Percentiles rank a stretch among this genome's conserved stretches.
These are phyloP conservation scores for Venturiaceae sp. DNA, from an alignment of 2,329 filamentous ascomycete species.

Conservation along the genomic window DNA sequence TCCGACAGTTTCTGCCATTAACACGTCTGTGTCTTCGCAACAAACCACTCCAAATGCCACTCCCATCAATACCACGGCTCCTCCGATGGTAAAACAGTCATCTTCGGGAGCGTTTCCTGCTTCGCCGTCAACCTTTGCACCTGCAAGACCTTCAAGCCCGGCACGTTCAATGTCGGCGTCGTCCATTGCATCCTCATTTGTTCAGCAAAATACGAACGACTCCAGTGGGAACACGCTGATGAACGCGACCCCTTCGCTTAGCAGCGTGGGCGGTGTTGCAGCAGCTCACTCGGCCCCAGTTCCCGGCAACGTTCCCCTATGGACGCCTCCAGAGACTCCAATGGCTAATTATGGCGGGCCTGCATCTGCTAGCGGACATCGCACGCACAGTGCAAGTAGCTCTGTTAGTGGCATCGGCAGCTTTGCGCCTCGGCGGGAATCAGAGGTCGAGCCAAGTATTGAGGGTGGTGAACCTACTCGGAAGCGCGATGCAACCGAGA, in stretches of 20 bases:
- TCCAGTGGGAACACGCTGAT: conserved; percentile 47
- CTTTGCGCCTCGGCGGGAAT: conserved; percentile 10
- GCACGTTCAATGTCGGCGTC: conserved; percentile 79
- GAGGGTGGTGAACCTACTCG: conserved; percentile 14
- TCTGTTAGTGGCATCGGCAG: conserved; percentile 41
- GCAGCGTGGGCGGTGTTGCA: conserved; percentile 66
- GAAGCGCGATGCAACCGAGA: conserved; percentile 12
- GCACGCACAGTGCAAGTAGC: conserved; percentile 43
- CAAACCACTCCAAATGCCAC: conserved; percentile 64
- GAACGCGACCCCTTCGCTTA: conserved; percentile 70
- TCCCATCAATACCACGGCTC: conserved; percentile 53
- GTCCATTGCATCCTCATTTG: conserved; percentile 52
- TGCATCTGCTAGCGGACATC: conserved; percentile 22
- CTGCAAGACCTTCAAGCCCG: conserved; percentile 61
- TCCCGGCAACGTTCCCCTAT: conserved; percentile 53
- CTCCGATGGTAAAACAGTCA: conserved; percentile 38
- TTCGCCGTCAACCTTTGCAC: conserved; percentile 46
- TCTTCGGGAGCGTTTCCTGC: conserved; percentile 34
- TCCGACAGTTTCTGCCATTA: conserved; percentile 29
- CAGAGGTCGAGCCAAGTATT: conserved; percentile 21
- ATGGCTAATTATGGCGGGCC: background rate
- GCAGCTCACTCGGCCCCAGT: conserved; percentile 57
- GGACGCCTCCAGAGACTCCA: conserved; percentile 86
- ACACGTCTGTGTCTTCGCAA: conserved; percentile 39
- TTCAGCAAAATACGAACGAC: conserved; percentile 21